Percentiles rank a stretch among this genome's conserved stretches.
These are phyloP conservation scores for Logfia minima DNA, from an alignment of 129 eudicot species.

Conservation along the genomic window DNA sequence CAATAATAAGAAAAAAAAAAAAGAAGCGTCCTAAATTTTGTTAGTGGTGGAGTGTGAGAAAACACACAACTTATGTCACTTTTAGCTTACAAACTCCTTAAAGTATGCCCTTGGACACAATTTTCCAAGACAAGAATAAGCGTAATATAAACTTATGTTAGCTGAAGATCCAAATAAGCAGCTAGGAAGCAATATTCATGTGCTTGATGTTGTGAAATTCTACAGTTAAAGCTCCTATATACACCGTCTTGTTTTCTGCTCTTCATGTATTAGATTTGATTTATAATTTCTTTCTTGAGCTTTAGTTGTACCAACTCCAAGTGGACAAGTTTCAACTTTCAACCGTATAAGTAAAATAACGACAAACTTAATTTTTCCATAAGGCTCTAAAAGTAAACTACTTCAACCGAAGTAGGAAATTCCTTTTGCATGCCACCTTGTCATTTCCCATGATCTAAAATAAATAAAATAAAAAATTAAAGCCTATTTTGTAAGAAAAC, in stretches of 20 bases:
- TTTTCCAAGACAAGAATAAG: not conserved
- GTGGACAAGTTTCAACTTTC: not conserved
- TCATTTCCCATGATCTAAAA: not conserved
- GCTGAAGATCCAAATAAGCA: not conserved
- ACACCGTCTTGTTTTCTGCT: not conserved
- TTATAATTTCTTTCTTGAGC: not conserved
- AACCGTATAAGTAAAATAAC: not conserved
- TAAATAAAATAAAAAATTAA: not conserved
- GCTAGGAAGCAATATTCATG: not conserved
- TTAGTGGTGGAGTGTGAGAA: constrained; percentile 3
- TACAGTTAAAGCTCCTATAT: not conserved
- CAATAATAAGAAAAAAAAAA: not conserved
- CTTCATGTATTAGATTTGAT: not conserved
- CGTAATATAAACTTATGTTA: not conserved
- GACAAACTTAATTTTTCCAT: not conserved
- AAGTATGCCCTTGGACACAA: not conserved
- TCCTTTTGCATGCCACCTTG: not conserved
- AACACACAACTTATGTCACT: not conserved
- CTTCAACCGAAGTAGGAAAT: not conserved
- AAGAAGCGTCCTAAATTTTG: not conserved
- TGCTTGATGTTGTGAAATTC: not conserved
- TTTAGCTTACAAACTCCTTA: constrained; percentile 8
- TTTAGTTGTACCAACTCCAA: constrained; percentile 2
- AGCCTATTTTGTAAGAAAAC: not conserved
- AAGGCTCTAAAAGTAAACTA: not conserved